These are phyloP conservation scores for Besnoitia besnoiti DNA, from an alignment of 169 alveolate species.

Conservation along the genomic window DNA sequence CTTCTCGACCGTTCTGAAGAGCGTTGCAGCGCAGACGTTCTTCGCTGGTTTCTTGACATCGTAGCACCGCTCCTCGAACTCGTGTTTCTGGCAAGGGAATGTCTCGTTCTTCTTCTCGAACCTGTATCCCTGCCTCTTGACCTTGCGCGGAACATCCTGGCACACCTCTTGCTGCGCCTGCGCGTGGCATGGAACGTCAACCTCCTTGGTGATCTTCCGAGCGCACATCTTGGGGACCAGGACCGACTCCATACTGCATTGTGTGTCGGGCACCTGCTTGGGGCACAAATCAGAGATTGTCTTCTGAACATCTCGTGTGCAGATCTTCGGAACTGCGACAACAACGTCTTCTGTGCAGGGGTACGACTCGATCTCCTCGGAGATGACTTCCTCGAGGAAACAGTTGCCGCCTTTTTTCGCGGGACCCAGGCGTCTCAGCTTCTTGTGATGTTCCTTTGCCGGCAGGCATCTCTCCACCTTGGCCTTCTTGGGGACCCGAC, in stretches of 20 bases:
- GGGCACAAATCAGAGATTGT: conserved; percentile 45
- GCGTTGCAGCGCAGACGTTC: conserved; percentile 46
- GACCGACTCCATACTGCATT: conserved; percentile 53
- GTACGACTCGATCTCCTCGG: conserved; percentile 60
- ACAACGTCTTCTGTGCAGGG: conserved; percentile 64
- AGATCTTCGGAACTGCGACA: conserved; percentile 40
- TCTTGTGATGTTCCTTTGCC: background rate
- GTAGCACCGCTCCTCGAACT: conserved; percentile 52
- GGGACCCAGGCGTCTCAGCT: background rate
- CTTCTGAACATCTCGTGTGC: conserved; percentile 47
- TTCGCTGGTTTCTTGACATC: conserved; percentile 57
- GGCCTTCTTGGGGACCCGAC: conserved; percentile 37
- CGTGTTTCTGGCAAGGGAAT: conserved; percentile 62
- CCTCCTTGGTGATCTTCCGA: conserved; percentile 50
- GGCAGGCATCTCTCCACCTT: conserved; percentile 33
- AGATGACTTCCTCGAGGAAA: conserved; percentile 36
- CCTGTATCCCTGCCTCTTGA: conserved; percentile 52
- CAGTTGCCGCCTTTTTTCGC: conserved; percentile 50
- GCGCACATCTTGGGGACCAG: conserved; percentile 51
- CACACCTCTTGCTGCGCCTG: conserved; percentile 45
- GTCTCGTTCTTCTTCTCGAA: conserved; percentile 34
- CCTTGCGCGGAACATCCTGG: conserved; percentile 50
- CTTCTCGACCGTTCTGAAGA: conserved; percentile 51
- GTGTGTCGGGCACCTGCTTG: conserved; percentile 49
- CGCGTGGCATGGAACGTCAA: conserved; percentile 56